Percentiles rank a stretch among this genome's conserved stretches.
Conservation (phyloP, 768 basidiomycete genomes). For the Punctularia strigosozonata region DNA sequence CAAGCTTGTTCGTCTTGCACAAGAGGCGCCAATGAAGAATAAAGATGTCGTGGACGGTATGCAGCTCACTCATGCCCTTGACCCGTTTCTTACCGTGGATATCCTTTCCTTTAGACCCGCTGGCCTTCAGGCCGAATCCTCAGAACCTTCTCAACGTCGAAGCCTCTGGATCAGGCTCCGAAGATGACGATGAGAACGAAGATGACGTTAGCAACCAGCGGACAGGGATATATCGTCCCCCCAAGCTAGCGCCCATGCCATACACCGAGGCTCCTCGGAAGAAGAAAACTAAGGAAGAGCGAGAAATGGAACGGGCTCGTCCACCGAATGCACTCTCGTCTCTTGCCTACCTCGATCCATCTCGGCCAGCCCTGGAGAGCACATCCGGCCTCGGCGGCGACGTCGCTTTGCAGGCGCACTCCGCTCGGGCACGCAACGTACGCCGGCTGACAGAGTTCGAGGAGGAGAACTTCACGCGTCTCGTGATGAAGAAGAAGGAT, state of each 20-base stretch:
- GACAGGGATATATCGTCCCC: constrained; percentile 67
- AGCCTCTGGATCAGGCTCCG: constrained; percentile 19
- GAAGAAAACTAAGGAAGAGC: constrained; percentile 37
- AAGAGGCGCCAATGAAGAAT: constrained; percentile 36
- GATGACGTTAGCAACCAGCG: constrained; percentile 9
- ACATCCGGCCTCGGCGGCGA: constrained; percentile 60
- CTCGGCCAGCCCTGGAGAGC: constrained; percentile 58
- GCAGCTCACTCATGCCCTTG: constrained; percentile 8
- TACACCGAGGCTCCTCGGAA: constrained; percentile 53
- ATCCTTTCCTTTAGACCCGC: constrained; percentile 46
- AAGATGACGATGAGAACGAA: constrained; percentile 19
- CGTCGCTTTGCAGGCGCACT: constrained; percentile 45
- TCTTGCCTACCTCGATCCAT: constrained; percentile 37
- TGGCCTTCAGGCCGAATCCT: constrained; percentile 89
- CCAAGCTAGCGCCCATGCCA: constrained; percentile 80
- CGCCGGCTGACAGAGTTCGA: constrained; percentile 80
- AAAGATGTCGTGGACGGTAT: constrained; percentile 51
- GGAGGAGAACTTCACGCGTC: constrained; percentile 86
- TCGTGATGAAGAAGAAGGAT: constrained; percentile 87
- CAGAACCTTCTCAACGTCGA: constrained; percentile 44
- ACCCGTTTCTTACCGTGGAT: neutral
- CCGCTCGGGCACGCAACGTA: constrained; percentile 67
- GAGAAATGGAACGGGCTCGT: no score
- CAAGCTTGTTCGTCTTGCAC: constrained; percentile 73
- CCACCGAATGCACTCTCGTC: constrained; percentile 53